Conservation (phyloP, 805 yeast genomes). For the Saturnispora bothae region DNA sequence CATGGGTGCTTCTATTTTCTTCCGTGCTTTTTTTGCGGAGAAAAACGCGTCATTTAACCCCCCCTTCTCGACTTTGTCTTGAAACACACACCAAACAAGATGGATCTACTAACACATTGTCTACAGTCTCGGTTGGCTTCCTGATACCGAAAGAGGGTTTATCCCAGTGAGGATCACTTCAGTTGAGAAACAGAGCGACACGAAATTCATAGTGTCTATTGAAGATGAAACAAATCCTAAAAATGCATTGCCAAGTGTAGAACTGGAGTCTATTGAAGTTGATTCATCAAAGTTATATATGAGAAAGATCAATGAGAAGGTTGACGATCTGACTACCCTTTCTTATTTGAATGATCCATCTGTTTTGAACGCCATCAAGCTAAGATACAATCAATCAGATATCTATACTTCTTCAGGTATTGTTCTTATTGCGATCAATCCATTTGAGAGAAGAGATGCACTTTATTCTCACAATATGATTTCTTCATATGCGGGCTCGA, state of each 20-base stretch:
- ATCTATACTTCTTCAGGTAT: constrained; percentile 96
- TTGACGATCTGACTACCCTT: constrained; percentile 86
- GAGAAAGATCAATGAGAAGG: constrained; percentile 87
- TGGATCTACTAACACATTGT: constrained; percentile 4
- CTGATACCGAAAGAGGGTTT: constrained; percentile 68
- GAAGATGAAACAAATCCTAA: constrained; percentile 39
- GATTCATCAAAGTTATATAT: constrained; percentile 61
- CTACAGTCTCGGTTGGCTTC: constrained; percentile 67
- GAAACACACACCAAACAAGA: not conserved
- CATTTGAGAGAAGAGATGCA: constrained; percentile 87
- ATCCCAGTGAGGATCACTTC: constrained; percentile 52
- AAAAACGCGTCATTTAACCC: not conserved
- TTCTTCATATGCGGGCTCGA: constrained; percentile 87
- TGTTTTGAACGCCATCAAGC: constrained; percentile 83
- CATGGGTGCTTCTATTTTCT: too few species aligned
- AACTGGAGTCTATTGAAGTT: constrained; percentile 38
- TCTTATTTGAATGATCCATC: constrained; percentile 95
- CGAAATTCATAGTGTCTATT: constrained; percentile 40
- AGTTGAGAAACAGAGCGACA: constrained; percentile 28
- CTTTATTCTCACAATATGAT: constrained; percentile 85
- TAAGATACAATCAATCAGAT: constrained; percentile 79
- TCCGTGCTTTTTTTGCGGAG: not conserved
- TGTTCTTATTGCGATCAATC: constrained; percentile 91
- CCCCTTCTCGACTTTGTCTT: not conserved
- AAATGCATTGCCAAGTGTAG: constrained; percentile 33